Base-by-base conservation (phyloP, 2,329 filamentous ascomycete genomes). In the Harringtonia lauricola region DNA sequence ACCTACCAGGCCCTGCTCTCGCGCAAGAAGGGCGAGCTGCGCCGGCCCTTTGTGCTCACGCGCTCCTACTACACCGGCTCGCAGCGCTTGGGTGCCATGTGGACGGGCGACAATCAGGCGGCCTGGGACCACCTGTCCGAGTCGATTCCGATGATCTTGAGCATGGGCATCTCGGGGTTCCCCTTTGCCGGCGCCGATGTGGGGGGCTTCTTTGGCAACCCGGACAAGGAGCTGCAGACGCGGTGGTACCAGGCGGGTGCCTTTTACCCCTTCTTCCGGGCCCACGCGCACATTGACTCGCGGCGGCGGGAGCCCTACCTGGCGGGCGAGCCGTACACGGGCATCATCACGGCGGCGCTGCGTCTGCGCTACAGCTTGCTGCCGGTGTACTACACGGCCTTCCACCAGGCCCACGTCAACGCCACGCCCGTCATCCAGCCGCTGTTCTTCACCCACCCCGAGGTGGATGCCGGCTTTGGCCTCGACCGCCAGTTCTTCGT, bases 261-360 rank as follows among this genome's bases (percentile, higher is more conserved):
- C 44, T 98, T 94, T 71, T 96, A 96, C 61, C 92, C 92, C 8
- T 98, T 96, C 70, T 94, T 96, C 83, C 86, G 92, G 49, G 92
- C 80, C 2, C 92, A 98, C 59, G 92, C 92, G 8, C 92, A 98
- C 62, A 96, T 96, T 48, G 92, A 98, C 58, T 85, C 92, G 33
- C 86, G 92, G 37, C 83, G 92, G 22, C 83, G 92, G 42, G 92
- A 98, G 65, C 92, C 92, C 3, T 98, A 96, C 59, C 70, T 96
- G 46, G 72, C 81, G 12, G 83, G 85, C 12, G 84, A 92, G 48
- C 88, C 89, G 1, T 88, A 95, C 64, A 86, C 80, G 4, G 73
- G 75, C 42, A 94, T 95, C 59, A 86, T 95, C 56, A 86, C 87
- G 0, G 79, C 90, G 48, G 89, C 92, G 2, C 71, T 98, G 35